Base-by-base conservation (phyloP, 176 grass and related monocot genomes). In the Triticum monococcum region DNA sequence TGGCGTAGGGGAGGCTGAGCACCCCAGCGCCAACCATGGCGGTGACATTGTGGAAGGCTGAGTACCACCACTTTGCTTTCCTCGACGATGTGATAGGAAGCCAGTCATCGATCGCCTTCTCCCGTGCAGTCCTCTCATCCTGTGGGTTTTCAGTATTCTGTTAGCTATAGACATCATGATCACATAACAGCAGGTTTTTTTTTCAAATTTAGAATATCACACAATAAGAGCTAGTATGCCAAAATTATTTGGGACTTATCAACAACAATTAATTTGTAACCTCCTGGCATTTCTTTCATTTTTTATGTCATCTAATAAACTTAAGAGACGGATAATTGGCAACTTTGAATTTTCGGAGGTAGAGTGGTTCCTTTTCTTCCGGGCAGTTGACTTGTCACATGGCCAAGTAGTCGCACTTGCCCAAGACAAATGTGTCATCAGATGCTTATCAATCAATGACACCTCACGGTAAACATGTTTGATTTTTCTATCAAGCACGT, bases 1-100 rank as follows among this genome's bases (percentile, higher is more conserved):
- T 93, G 83, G 93, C 91, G 28, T 75, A 95, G 0, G 95, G 95
- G 8, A 98, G 91, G 77, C 91, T 87, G 80, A 98, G 89, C 33
- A 98, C 95, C n/a, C 95, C 95, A 7, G 95, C 93, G 2, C 95
- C 95, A 2, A 98, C 95, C 95, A 98, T 95, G 91, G 95, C 95
- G 0, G 95, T 98, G 83, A 98, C 95, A 89, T 98, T 98, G 93
- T 98, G 95, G 89, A 95, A 98, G 59, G 93, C 87, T 0, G 95
- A 93, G 80, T 98, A 98, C 95, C 95, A 98, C 95, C 95, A 98
- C 62, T 95, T 98, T 33, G 95, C 95, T 16, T 93, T 90, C 79
- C 95, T 87, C 16, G 93, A 93, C 5, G 95, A 95, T 4, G 93
- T 93, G 86, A 98, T 98, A 0, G 95, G 95, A 5, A 98, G 95